Percentiles rank a stretch among this genome's conserved stretches.
phyloP scores from a whole-genome alignment of 305 asterid genomes.

The Fraxinus greggii region DNA sequence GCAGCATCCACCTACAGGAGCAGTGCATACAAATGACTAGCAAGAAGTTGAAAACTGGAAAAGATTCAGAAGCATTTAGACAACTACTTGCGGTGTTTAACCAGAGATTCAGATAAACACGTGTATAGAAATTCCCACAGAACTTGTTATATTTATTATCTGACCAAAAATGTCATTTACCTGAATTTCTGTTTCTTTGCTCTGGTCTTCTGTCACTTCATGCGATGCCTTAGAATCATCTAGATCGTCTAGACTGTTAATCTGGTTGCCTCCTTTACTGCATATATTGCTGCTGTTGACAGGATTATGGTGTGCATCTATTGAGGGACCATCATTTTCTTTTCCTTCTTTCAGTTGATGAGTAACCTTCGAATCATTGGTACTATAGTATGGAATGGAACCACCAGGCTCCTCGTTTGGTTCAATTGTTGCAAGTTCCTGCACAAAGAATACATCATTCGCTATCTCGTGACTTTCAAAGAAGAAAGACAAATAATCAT shows the following conservation, averaged over 20 bases:
- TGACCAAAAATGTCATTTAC: constrained; percentile 22
- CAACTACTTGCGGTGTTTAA: neutral
- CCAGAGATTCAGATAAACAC: neutral
- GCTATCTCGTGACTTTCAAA: neutral
- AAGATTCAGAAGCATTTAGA: constrained; percentile 2
- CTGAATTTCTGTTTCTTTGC: constrained; percentile 23
- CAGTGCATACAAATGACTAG: neutral
- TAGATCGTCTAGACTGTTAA: constrained; percentile 9
- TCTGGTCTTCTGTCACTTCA: constrained; percentile 17
- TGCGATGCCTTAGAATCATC: constrained; percentile 16
- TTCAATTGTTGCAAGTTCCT: constrained; percentile 26
- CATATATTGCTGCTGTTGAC: constrained; percentile 6
- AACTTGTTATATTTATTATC: neutral
- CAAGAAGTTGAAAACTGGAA: neutral
- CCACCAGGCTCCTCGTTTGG: constrained; percentile 7
- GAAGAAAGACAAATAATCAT: neutral
- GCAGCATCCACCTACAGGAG: constrained; percentile 15
- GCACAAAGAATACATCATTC: constrained; percentile 14
- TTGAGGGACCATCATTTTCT: constrained; percentile 10
- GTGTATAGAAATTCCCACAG: neutral
- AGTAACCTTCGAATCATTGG: neutral
- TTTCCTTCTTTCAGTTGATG: constrained; percentile 11
- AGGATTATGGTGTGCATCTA: constrained; percentile 5
- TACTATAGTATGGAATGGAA: neutral
- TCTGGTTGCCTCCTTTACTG: constrained; percentile 4